Conservation (phyloP, 2,329 filamentous ascomycete genomes). For the Fusarium longipes region DNA sequence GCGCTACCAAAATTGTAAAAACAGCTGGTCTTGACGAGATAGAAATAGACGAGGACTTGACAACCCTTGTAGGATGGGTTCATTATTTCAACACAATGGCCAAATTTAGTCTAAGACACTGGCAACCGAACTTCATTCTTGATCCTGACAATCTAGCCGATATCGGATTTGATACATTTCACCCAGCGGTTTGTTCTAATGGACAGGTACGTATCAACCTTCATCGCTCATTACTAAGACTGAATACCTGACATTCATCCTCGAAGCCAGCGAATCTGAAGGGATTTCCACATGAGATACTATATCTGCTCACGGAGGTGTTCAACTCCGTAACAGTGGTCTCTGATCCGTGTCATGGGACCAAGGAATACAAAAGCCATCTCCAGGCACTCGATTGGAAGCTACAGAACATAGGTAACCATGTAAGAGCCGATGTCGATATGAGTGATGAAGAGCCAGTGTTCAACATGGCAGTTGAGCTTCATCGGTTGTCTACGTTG, state of each 20-base stretch:
- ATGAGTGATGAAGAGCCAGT: fast-evolving
- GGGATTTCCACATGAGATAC: conserved; percentile 14
- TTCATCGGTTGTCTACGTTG: conserved; percentile 46
- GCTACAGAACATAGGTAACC: not conserved
- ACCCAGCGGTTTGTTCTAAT: conserved; percentile 13
- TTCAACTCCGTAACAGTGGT: conserved; percentile 14
- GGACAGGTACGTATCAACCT: not conserved
- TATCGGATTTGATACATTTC: not conserved
- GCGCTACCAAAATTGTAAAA: conserved; percentile 29
- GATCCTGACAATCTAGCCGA: not conserved
- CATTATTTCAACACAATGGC: conserved; percentile 31
- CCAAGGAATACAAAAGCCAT: not conserved
- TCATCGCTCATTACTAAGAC: fast-evolving
- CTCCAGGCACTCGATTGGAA: conserved; percentile 18
- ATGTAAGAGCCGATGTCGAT: fast-evolving
- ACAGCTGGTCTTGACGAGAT: conserved; percentile 10
- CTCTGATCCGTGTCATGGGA: not conserved
- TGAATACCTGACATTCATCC: fast-evolving
- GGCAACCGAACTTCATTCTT: conserved; percentile 17
- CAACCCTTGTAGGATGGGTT: conserved; percentile 30
- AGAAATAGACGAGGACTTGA: not conserved
- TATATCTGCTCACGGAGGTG: conserved; percentile 27
- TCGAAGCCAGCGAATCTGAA: not conserved
- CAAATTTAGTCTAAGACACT: conserved; percentile 36
- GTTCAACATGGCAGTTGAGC: conserved; percentile 16